Evolutionary conservation across 169 alveolate genomes (phyloP), one percentile per base, ranked within the genome.

Genomic region (Plasmodium vivax): DNA sequence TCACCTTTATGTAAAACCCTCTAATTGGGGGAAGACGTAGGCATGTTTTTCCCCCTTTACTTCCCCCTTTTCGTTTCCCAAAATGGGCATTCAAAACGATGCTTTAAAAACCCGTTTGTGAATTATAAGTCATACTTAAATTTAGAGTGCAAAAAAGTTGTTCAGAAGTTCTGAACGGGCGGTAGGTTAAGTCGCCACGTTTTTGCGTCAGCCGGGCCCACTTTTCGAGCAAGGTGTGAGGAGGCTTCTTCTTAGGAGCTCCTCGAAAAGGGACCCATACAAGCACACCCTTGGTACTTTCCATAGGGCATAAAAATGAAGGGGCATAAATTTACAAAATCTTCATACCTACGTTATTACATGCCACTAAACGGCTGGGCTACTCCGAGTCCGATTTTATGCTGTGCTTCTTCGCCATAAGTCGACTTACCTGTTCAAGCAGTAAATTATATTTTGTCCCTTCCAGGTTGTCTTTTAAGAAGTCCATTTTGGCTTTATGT

Each of bases 321-420:
- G 72, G 32, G 6, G 56, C 56, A 51, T 12, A 84, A 38, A 84
- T 43, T 0, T 77, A 77, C 27, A 38, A 77, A 77, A 77, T 12
- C 38, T 77, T 34, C 36, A 38, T n/a, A n/a, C 36, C 36, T 10
- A 38, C 14, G 62, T n/a, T n/a, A n/a, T 77, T 38, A 77, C 43
- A 19, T 45, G 54, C 14, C 14, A 41, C 27, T 27, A 16, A 54
- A 30, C 2, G n/a, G 38, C 19, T 27, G 38, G n/a, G 14, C 36
- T 80, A 88, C 14, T 88, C 94, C 36, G 94, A 80, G 16, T 88
- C 94, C n/a, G 90, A 85, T 30, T 43, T 80, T 74, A 38, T 34
- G 32, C 30, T 88, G 43, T 71, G 71, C 38, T 88, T 88, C 56
- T 88, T 88, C 27, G 23, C 85, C 62, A 88, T 2, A 54, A 88